Base-by-base conservation (phyloP, 148 eudicot species). In the Nepenthes gracilis region DNA sequence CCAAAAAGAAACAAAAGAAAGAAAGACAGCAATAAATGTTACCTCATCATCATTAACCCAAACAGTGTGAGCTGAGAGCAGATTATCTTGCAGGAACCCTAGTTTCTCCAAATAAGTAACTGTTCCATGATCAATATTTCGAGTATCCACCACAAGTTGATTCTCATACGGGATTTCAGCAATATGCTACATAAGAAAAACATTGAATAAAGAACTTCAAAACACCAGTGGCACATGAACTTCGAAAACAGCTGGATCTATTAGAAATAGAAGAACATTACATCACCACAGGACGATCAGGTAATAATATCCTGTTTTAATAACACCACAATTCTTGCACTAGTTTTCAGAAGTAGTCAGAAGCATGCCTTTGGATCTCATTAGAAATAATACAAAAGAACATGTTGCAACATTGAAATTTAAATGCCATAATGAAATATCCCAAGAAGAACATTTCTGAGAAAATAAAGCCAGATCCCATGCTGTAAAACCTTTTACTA, bases 61-160 rank as follows among this genome's bases (percentile, higher is more conserved):
- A 73, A 91, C 97, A 47, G 90, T 77, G 71, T 91, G 97, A 73
- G 90, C 97, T 59, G 97, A 86, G 70, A 91, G 82, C 67, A 91
- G 75, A 75, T 87, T 85, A 57, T 82, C 76, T 48, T 78, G 78
- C 33, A 91, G 70, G 74, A 91, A 71, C 51, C 76, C 50, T 13
- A 91, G 70, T 69, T 80, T 85, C 70, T 91, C 80, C 72, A 91
- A 82, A 71, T 78, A 78, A 32, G 92, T 75, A 59, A 91, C 96
- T 58, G 97, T 91, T 57, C 96, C 97, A 75, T 87, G 80, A 68
- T 85, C 86, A 76, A 79, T 80, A 65, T 80, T 75, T 58, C 91
- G 76, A 64, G 78, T 72, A 35, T 75, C 75, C 55, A 63, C 67
- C 54, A 91, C 90, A 60, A 79, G 57, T 68, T 87, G 78, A 79